Evolutionary conservation across 352 stramenopile genomes (phyloP), one percentile per base, ranked within the genome.

Genomic region (Pythium guiyangense): DNA sequence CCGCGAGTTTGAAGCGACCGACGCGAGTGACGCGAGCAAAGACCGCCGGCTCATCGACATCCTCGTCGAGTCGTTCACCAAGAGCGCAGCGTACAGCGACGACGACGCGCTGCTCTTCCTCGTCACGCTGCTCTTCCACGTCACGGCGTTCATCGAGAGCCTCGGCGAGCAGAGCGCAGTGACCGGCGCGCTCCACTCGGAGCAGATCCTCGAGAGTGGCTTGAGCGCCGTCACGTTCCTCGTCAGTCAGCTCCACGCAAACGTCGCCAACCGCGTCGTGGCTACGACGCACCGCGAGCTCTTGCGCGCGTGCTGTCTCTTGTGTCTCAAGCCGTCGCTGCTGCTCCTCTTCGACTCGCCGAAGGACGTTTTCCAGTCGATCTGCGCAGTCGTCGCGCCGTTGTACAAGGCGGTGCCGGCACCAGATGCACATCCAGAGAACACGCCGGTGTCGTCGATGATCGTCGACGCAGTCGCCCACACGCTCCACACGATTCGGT

Each of bases 311-410:
- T 63, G 72, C 50, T 80, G 64, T 10, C 42, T 80, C 22, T 60
- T 49, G 18, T 79, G 73, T 29, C 46, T 90, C 20, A 62, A 86
- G 29, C 73, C 74, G 27, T 72, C 63, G 20, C 74, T 77, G 27
- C 57, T 90, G 45, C 60, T 90, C 5, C 66, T 84, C 6, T 86
- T 86, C 44, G 73, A 88, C 46, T 71, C 65, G 26, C 79, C 79
- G 2, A 69, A 63, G 12, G 64, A 74, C n/a, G 54, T 86, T 1
- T 57, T 90, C 11, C 57, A 59, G 26, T 68, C 69, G n/a, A 48
- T 86, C 29, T 64, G 69, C 50, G 29, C 35, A 37, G 25, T 47
- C 22, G 15, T 48, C 40, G 5, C 22, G 25, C 35, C 26, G 39
- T 14, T 35, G 10, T 12, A 31, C 25, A 43, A 18, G 35, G 29